A percentile compares a stretch with the other conserved stretches of the same genome.
Conservation (phyloP, 2,329 filamentous ascomycete species). For the Penicillium paneum region DNA sequence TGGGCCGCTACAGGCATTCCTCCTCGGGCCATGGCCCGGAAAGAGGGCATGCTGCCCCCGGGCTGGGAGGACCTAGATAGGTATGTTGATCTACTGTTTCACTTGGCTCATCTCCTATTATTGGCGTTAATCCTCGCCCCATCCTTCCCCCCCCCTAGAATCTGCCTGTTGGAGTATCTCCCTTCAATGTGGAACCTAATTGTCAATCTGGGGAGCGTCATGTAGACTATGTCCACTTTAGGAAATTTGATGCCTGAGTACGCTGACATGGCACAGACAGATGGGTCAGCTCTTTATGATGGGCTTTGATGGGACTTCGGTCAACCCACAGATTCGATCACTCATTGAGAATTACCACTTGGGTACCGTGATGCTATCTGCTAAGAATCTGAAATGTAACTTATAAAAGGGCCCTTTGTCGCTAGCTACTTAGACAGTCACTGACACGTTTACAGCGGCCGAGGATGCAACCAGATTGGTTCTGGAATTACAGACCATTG, state of each 20-base stretch:
- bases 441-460: constrained; percentile 60
- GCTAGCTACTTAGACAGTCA: neutral
- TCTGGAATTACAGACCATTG: constrained; percentile 87
- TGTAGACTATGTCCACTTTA: constrained; percentile 59
- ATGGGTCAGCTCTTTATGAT: constrained; percentile 63
- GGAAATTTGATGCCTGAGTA: constrained; percentile 50
- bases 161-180: neutral
- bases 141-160: neutral
- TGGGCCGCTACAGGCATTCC: constrained; percentile 29
- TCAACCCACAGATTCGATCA: constrained; percentile 60
- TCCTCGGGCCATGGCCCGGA: constrained; percentile 40
- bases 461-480: constrained; percentile 85
- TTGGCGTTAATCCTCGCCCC: neutral
- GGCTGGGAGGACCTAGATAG: constrained; percentile 43
- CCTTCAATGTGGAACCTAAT: constrained; percentile 18
- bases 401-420: constrained; percentile 32
- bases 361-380: constrained; percentile 71
- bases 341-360: constrained; percentile 70
- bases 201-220: constrained; percentile 48
- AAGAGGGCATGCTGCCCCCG: constrained; percentile 41
- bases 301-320: constrained; percentile 64
- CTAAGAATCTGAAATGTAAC: constrained; percentile 65
- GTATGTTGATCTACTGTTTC: constrained; percentile 29
- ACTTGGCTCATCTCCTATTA: constrained; percentile 1
- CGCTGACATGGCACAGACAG: constrained; percentile 49